phyloP scores from a whole-genome alignment of 2,329 filamentous ascomycete genomes.

The Monilinia polystroma region DNA sequence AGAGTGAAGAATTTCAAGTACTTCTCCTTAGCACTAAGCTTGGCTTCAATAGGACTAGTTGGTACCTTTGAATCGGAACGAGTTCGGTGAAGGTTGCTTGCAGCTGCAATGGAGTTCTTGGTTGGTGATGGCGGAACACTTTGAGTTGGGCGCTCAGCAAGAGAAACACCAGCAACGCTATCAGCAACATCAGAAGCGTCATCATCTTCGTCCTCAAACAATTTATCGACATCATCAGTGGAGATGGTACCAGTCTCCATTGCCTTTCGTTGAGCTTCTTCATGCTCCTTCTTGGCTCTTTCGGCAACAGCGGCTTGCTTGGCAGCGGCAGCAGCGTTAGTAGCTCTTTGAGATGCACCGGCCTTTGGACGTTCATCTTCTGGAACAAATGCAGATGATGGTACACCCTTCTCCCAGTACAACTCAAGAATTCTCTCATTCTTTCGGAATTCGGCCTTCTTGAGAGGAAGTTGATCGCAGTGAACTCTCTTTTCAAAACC shows the following conservation, averaged over 20 bases:
- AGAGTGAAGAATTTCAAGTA: constrained; percentile 88
- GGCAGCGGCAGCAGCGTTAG: constrained; percentile 72
- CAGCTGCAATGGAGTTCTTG: constrained; percentile 65
- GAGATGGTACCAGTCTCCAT: constrained; percentile 94
- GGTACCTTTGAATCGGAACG: constrained; percentile 92
- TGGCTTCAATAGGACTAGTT: constrained; percentile 68
- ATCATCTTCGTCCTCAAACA: constrained; percentile 93
- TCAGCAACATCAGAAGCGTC: constrained; percentile 82
- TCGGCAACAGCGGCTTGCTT: constrained; percentile 80
- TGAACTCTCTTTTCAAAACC: constrained; percentile 99
- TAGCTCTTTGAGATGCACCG: constrained; percentile 68
- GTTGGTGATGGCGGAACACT: constrained; percentile 91
- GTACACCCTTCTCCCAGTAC: constrained; percentile 99
- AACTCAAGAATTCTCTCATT: constrained; percentile 91
- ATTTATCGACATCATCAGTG: constrained; percentile 87
- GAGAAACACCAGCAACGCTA: constrained; percentile 84
- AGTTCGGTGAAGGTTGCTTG: constrained; percentile 75
- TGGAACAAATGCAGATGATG: constrained; percentile 91
- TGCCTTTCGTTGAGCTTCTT: constrained; percentile 88
- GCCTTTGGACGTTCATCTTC: constrained; percentile 95
- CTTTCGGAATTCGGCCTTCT: constrained; percentile 99
- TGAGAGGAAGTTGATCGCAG: constrained; percentile 93
- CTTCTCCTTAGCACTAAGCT: constrained; percentile 91
- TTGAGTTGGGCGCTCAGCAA: constrained; percentile 86
- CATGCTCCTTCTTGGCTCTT: constrained; percentile 77